Base-by-base conservation (phyloP, 2,329 filamentous ascomycete species). In the Penicillium palitans region DNA sequence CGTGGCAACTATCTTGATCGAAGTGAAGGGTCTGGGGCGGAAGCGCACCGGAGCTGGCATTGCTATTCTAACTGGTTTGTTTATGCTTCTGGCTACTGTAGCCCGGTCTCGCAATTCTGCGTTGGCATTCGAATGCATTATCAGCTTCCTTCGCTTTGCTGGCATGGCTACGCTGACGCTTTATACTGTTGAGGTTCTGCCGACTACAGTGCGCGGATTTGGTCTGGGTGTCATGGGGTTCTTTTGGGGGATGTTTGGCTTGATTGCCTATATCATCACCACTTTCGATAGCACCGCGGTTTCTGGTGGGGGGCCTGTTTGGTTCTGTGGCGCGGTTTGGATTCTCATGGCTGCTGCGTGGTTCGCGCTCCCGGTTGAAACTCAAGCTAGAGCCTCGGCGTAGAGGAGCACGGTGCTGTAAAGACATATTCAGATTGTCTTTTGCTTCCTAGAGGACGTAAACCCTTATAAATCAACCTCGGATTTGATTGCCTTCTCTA, bases 301-400 rank as follows among this genome's bases (percentile, higher is more conserved):
- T n/a, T 57, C 60, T 0, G 49, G 44, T 1, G 61, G 58, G 2
- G 61, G 37, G 2, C 54, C 58, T 8, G 58, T 67, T 41, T 68
- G 65, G 64, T 63, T 69, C 40, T 65, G 47, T 24, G 67, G 66
- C n/a, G 59, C 59, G 2, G 15, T 64, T 25, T 68, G 60, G 62
- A 58, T 66, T 51, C 42, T 61, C 2, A 46, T 52, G 76, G 59
- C 39, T 17, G 58, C 25, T n/a, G 52, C 58, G 8, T 68, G 57
- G 61, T 21, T 60, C 29, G 51, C 46, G 25, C 29, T 60, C 29
- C 58, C 57, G 15, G 12, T 48, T 17, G 57, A 59, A 17, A 56
- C 52, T 7, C 57, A 56, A 37, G 52, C 48, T 9, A 52, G 21
- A 19, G 57, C 57, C 6, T 24, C 57, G 29, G 48, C 35, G 17